Evolutionary conservation across 805 yeast species (phyloP).

Genomic region (Alloascoidea hylecoeti): DNA sequence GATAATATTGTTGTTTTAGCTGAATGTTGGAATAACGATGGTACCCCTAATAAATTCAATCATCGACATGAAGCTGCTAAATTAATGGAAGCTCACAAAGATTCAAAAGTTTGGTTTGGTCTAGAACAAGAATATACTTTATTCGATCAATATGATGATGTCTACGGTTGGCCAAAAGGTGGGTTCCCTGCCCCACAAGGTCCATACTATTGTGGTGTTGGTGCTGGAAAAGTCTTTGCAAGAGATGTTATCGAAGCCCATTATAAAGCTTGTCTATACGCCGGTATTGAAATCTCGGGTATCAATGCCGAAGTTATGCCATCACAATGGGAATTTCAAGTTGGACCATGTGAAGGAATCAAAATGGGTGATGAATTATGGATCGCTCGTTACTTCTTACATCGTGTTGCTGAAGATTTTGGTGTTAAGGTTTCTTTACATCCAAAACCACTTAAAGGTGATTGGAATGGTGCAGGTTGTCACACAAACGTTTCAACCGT

Average conservation of each 20-base stretch:
- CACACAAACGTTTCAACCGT: conserved; percentile 96
- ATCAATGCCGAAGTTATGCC: conserved; percentile 99
- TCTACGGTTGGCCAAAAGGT: conserved; percentile 98
- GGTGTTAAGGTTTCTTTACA: conserved; percentile 97
- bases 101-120: conserved; percentile 90
- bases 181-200: conserved; percentile 99
- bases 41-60: conserved; percentile 97
- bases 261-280: conserved; percentile 92
- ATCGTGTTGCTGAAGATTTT: conserved; percentile 95
- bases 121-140: conserved; percentile 97
- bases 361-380: conserved; percentile 95
- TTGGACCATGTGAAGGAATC: conserved; percentile 95
- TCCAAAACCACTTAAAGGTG: conserved; percentile 98
- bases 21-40: conserved; percentile 97
- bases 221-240: conserved; percentile 95
- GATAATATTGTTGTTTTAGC: conserved; percentile 90
- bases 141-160: conserved; percentile 79
- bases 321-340: conserved; percentile 99
- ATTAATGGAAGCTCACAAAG: conserved; percentile 83
- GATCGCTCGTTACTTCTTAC: conserved; percentile 85
- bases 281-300: conserved; percentile 87
- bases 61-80: conserved; percentile 96
- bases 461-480: conserved; percentile 99
- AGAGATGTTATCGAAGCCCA: conserved; percentile 98
- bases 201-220: conserved; percentile 99